A percentile compares a stretch with the other conserved stretches of the same genome.
These are phyloP conservation scores for Penstemon davidsonii DNA, from an alignment of 257 asterid species.

Conservation along the genomic window DNA sequence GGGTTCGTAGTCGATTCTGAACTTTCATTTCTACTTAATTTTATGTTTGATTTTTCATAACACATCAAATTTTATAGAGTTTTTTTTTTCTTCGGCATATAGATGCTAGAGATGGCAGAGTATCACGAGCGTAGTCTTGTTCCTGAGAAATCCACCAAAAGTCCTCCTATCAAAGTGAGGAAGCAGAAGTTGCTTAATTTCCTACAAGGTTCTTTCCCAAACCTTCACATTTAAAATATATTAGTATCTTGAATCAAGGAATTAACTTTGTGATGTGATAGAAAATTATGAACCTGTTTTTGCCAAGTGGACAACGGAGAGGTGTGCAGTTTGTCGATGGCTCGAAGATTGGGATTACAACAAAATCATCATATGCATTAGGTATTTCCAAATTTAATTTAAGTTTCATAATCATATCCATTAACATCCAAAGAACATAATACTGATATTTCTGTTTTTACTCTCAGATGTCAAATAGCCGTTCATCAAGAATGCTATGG, in stretches of 20 bases:
- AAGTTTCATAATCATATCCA: neutral
- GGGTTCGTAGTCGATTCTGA: slow-evolving; percentile 65
- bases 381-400: slow-evolving; percentile 37
- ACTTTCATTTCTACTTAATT: neutral
- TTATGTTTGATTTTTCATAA: slow-evolving; percentile 2
- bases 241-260: slow-evolving; percentile 17
- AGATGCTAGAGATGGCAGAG: slow-evolving; percentile 94
- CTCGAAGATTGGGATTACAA: slow-evolving; percentile 99
- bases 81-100: slow-evolving; percentile 28
- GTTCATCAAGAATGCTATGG: slow-evolving; percentile 99
- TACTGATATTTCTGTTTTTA: slow-evolving; percentile 27
- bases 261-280: slow-evolving; percentile 36
- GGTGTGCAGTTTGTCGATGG: slow-evolving; percentile 99
- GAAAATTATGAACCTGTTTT: slow-evolving; percentile 88
- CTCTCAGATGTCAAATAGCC: slow-evolving; percentile 91
- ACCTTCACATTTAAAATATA: slow-evolving; percentile 24
- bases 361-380: slow-evolving; percentile 76
- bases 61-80: neutral
- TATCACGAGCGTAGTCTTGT: slow-evolving; percentile 71
- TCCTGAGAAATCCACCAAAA: slow-evolving; percentile 69
- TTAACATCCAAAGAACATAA: slow-evolving; percentile 13
- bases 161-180: slow-evolving; percentile 86
- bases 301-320: slow-evolving; percentile 97
- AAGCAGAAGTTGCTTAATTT: slow-evolving; percentile 80
- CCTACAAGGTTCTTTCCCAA: slow-evolving; percentile 64